A percentile compares a stretch with the other conserved stretches of the same genome.
Conservation (phyloP, 345 rosid genomes). For the Pugionium dolabratum region DNA sequence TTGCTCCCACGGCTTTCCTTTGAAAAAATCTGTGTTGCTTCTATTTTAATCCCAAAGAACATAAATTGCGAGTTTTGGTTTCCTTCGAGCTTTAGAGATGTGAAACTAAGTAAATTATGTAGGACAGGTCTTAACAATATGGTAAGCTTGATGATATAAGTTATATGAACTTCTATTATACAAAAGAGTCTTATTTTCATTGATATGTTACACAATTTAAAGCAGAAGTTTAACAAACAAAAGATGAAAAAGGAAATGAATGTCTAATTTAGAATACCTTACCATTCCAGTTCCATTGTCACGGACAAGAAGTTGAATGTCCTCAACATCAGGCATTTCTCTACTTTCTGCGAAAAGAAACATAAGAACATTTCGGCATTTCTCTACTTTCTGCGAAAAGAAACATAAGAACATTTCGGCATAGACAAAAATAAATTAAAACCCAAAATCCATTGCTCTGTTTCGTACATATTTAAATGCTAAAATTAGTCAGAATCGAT, state of each 20-base stretch:
- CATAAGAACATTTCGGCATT: constrained; percentile 14
- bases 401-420: constrained; percentile 7
- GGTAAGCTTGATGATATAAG: constrained; percentile 8
- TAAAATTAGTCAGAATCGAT: neutral
- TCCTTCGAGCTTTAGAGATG: constrained; percentile 20
- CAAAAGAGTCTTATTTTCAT: neutral
- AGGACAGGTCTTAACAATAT: constrained; percentile 1
- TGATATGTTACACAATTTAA: neutral
- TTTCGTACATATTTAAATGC: neutral
- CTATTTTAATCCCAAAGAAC: neutral
- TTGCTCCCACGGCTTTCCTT: constrained; percentile 19
- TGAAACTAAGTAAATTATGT: constrained; percentile 16
- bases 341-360: constrained; percentile 23
- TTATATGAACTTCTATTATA: neutral
- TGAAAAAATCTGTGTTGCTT: constrained; percentile 9
- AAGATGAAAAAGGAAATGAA: neutral
- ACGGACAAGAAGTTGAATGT: constrained; percentile 46
- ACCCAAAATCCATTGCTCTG: constrained; percentile 10
- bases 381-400: constrained; percentile 27
- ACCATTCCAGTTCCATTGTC: constrained; percentile 94
- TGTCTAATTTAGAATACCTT: constrained; percentile 42
- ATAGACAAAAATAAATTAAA: constrained; percentile 6
- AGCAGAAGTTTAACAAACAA: neutral
- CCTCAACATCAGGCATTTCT: constrained; percentile 37
- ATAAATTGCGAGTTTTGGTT: constrained; percentile 24